A percentile compares a stretch with the other conserved stretches of the same genome.
Evolutionary conservation across 805 yeast species (phyloP).

Genomic region (Candida mattraensis): DNA sequence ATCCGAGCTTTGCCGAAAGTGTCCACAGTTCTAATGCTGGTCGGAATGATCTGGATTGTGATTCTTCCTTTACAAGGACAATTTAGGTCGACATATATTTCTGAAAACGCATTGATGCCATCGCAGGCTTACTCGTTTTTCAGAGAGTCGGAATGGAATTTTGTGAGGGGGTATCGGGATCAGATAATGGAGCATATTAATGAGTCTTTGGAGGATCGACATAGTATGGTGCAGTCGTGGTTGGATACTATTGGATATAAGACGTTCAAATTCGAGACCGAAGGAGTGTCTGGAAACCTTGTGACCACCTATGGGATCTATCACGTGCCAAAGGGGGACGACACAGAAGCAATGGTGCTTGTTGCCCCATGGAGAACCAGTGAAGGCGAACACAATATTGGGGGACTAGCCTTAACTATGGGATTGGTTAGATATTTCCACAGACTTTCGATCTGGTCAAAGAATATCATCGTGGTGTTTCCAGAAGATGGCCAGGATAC

Average conservation of each 20-base stretch:
- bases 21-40: constrained; percentile 41
- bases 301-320: constrained; percentile 66
- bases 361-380: constrained; percentile 84
- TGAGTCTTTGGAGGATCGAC: constrained; percentile 36
- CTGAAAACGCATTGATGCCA: constrained; percentile 96
- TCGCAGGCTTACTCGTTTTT: constrained; percentile 92
- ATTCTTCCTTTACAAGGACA: constrained; percentile 79
- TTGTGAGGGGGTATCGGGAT: constrained; percentile 78
- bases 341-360: constrained; percentile 90
- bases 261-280: constrained; percentile 44
- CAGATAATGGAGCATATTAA: constrained; percentile 46
- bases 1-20: constrained; percentile 43
- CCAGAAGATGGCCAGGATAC: constrained; percentile 71
- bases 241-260: constrained; percentile 71
- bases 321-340: constrained; percentile 94
- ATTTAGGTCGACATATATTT: constrained; percentile 77
- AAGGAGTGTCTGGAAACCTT: constrained; percentile 8
- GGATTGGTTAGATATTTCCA: constrained; percentile 78
- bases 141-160: constrained; percentile 93
- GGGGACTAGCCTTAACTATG: constrained; percentile 74
- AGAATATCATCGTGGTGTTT: constrained; percentile 83
- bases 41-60: constrained; percentile 59
- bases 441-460: constrained; percentile 92
- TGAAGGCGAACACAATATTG: constrained; percentile 65
- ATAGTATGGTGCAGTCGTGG: constrained; percentile 54